Percentiles rank a stretch among this genome's conserved stretches.
phyloP scores from a whole-genome alignment of 2,329 filamentous ascomycete genomes.

The Talaromyces sp. region DNA sequence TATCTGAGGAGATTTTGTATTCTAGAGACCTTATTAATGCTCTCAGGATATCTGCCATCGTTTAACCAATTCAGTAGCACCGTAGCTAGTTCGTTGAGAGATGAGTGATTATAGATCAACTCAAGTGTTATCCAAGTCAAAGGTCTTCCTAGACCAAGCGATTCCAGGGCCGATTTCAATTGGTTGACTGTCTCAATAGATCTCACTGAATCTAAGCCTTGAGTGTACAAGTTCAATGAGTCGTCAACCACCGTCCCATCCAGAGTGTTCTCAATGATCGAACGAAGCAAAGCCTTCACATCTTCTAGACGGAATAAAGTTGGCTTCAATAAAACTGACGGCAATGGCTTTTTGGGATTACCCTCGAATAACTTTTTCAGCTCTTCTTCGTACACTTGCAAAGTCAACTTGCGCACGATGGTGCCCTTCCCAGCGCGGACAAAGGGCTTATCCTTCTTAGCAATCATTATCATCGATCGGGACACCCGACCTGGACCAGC shows the following conservation, averaged over 20 bases:
- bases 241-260: background rate
- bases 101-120: slow-evolving; percentile 4
- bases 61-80: slow-evolving; percentile 10
- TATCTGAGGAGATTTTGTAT: background rate
- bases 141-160: background rate
- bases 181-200: slow-evolving; percentile 4
- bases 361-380: background rate
- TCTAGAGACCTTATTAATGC: background rate
- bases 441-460: slow-evolving; percentile 4
- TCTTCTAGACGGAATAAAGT: slow-evolving; percentile 1
- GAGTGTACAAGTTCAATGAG: slow-evolving; percentile 2
- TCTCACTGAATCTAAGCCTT: slow-evolving; percentile 10
- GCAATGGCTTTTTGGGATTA: background rate
- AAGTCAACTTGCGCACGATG: slow-evolving; percentile 6
- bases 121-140: slow-evolving; percentile 4
- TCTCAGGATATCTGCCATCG: background rate
- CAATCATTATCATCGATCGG: slow-evolving; percentile 7
- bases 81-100: background rate
- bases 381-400: slow-evolving; percentile 4
- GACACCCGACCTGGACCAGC: slow-evolving; percentile 3
- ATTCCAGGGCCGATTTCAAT: background rate
- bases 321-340: slow-evolving; percentile 7
- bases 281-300: background rate
- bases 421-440: slow-evolving; percentile 10
- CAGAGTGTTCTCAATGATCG: slow-evolving; percentile 3